Evolutionary conservation across 495 filamentous ascomycete species (phyloP).

Genomic region (Xylaria longipes): DNA sequence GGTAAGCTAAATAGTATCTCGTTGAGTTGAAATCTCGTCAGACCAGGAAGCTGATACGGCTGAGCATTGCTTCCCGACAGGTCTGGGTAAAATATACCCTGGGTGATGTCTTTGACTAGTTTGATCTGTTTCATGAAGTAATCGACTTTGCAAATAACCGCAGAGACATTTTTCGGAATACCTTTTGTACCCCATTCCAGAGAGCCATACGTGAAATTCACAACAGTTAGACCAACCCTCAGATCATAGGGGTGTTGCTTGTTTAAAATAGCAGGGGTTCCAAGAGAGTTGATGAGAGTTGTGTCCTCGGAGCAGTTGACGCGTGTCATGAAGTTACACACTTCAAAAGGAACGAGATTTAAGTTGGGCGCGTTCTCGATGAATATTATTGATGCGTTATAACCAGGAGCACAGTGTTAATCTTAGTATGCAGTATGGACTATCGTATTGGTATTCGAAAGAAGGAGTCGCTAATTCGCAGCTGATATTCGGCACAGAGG

Average conservation of each 20-base stretch:
- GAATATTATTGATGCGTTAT: too few relatives aligned
- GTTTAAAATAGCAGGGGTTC: too few relatives aligned
- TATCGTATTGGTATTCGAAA: too few relatives aligned
- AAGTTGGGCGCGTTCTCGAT: too few relatives aligned
- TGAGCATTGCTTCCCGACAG: background rate
- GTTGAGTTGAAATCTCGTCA: background rate
- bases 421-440: background rate
- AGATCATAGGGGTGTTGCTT: too few relatives aligned
- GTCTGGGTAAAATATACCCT: background rate
- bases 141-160: background rate
- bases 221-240: too few relatives aligned
- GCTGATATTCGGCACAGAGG: background rate
- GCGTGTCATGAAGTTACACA: too few relatives aligned
- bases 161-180: too few relatives aligned
- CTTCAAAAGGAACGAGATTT: too few relatives aligned
- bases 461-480: background rate
- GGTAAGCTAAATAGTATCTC: background rate
- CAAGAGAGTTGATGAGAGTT: too few relatives aligned
- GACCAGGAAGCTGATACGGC: background rate
- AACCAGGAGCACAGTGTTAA: background rate
- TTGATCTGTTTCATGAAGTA: background rate
- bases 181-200: too few relatives aligned
- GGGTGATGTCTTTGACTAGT: background rate
- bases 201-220: too few relatives aligned
- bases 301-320: background rate